phyloP scores from a whole-genome alignment of 2,329 filamentous ascomycete genomes.

The Annulohypoxylon truncatum region DNA sequence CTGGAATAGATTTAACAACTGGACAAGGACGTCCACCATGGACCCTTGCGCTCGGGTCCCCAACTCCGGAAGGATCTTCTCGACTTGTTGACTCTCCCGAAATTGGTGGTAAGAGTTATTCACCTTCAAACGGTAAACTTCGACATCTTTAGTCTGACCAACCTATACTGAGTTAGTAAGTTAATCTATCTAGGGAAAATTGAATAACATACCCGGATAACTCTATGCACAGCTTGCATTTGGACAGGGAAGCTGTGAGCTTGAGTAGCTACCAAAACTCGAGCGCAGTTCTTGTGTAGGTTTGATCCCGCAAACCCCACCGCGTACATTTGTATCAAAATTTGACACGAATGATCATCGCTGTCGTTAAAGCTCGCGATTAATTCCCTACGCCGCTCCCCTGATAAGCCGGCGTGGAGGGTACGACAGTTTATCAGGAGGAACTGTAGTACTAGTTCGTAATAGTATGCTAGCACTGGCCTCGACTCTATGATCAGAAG shows the following conservation, averaged over 20 bases:
- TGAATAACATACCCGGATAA: slow-evolving; percentile 46
- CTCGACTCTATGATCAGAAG: slow-evolving; percentile 46
- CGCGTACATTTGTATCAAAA: slow-evolving; percentile 49
- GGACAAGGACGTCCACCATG: slow-evolving; percentile 40
- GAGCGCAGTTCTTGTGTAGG: slow-evolving; percentile 46
- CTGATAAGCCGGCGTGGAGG: slow-evolving; percentile 42
- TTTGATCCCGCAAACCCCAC: slow-evolving; percentile 48
- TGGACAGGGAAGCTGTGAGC: slow-evolving; percentile 44
- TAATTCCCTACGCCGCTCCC: slow-evolving; percentile 40
- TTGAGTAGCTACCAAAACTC: slow-evolving; percentile 46
- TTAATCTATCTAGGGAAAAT: neutral
- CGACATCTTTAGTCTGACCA: slow-evolving; percentile 44
- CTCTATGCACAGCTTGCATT: slow-evolving; percentile 46
- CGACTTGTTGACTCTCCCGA: slow-evolving; percentile 46
- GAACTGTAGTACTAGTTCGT: slow-evolving; percentile 47
- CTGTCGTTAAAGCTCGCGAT: slow-evolving; percentile 45
- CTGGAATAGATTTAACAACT: slow-evolving; percentile 47
- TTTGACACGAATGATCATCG: slow-evolving; percentile 39
- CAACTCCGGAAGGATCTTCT: slow-evolving; percentile 48
- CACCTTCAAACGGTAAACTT: slow-evolving; percentile 43
- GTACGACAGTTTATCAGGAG: slow-evolving; percentile 46
- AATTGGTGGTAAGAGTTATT: slow-evolving; percentile 46
- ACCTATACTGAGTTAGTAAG: slow-evolving; percentile 41
- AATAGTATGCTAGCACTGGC: slow-evolving; percentile 48
- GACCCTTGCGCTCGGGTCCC: slow-evolving; percentile 41